A percentile compares a stretch with the other conserved stretches of the same genome.
phyloP scores from a whole-genome alignment of 139 green algal genomes.

The Ettlia oleoabundans region DNA sequence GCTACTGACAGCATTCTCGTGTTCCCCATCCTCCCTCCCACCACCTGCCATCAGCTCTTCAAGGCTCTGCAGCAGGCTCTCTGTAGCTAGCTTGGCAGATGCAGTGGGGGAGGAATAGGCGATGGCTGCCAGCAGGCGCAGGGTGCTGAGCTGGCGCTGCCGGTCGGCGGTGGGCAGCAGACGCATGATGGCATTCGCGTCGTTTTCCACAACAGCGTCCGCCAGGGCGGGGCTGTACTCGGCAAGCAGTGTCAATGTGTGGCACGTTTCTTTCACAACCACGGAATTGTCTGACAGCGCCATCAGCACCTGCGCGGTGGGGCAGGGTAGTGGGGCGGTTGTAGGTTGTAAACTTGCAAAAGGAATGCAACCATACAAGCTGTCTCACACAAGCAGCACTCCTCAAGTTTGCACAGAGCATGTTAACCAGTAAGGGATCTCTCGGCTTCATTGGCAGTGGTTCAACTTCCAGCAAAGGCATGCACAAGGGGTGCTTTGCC shows the following conservation, averaged over 20 bases:
- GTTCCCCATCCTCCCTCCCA: conserved; percentile 5
- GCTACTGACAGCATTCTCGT: no score
- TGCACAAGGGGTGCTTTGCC: no score
- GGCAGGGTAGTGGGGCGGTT: background rate
- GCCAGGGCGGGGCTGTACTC: conserved; percentile 28
- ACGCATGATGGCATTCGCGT: conserved; percentile 32
- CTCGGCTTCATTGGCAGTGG: no score
- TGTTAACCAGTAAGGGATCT: no score
- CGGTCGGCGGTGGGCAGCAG: conserved; percentile 54
- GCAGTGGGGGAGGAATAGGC: conserved; percentile 38
- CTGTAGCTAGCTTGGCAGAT: conserved; percentile 51
- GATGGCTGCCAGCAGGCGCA: conserved; percentile 46
- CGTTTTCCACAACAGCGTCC: conserved; percentile 35
- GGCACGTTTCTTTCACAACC: conserved; percentile 76
- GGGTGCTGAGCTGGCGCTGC: conserved; percentile 44
- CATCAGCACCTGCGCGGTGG: conserved; percentile 82
- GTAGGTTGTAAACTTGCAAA: no score
- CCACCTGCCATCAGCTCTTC: conserved; percentile 27
- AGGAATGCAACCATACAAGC: no score
- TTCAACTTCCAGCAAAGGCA: no score
- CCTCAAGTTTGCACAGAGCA: no score
- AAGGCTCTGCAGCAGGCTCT: conserved; percentile 30
- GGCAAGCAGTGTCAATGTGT: conserved; percentile 47
- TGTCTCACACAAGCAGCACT: no score
- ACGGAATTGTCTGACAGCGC: conserved; percentile 75